Conservation (phyloP, 768 basidiomycete genomes). For the Panaeolus papilionaceus region DNA sequence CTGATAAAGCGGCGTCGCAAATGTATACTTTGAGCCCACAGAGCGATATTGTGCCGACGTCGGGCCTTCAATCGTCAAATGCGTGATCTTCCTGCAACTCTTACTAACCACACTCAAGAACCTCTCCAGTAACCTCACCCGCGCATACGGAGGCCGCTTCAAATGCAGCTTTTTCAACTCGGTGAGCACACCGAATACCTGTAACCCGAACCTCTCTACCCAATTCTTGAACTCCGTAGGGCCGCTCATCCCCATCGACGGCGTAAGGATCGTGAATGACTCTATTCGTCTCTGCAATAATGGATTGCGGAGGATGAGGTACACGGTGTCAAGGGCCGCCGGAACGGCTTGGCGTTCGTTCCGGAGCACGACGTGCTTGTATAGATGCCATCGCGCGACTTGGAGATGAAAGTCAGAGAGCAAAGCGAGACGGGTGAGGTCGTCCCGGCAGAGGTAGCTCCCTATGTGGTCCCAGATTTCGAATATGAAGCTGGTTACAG, state of each 20-base stretch:
- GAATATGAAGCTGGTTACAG: not conserved
- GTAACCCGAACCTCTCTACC: conserved; percentile 2
- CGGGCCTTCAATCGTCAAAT: conserved; percentile 1
- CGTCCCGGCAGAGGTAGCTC: not conserved
- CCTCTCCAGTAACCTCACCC: not conserved
- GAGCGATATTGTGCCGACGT: not conserved
- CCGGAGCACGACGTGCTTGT: not conserved
- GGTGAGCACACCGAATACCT: not conserved
- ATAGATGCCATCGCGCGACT: not conserved
- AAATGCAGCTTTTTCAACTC: not conserved
- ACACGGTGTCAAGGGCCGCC: not conserved
- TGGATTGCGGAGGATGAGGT: conserved; percentile 4
- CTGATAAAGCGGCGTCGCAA: not conserved
- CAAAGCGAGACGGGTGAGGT: not conserved
- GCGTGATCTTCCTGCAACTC: not conserved
- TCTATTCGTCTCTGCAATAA: not conserved
- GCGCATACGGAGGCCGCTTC: not conserved
- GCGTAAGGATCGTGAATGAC: not conserved
- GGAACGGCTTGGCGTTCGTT: conserved; percentile 5
- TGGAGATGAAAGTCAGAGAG: conserved; percentile 6
- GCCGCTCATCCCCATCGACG: not conserved
- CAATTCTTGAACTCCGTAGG: not conserved
- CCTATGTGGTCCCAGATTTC: conserved; percentile 10
- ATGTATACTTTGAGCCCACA: not conserved
- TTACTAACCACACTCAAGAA: not conserved